Conservation (phyloP, 2,329 filamentous ascomycete genomes). For the Diplodia corticola region DNA sequence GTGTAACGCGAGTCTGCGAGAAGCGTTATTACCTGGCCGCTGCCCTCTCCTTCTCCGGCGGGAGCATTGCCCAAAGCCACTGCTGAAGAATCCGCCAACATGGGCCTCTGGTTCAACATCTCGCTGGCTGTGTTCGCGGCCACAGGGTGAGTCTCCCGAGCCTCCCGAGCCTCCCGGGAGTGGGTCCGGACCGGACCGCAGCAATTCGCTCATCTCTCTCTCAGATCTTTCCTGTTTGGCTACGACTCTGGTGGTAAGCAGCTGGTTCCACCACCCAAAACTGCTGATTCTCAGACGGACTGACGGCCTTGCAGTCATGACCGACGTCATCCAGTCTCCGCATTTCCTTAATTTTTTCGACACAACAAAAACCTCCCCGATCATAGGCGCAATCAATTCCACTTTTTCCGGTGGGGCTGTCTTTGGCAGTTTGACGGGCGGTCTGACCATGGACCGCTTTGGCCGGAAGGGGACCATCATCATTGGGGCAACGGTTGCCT, state of each 20-base stretch:
- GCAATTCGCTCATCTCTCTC: slow-evolving; percentile 4
- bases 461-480: slow-evolving; percentile 62
- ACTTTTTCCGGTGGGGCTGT: slow-evolving; percentile 62
- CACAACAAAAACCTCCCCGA: slow-evolving; percentile 50
- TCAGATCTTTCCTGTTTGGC: slow-evolving; percentile 45
- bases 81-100: slow-evolving; percentile 26
- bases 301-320: slow-evolving; percentile 34
- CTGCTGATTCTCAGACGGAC: slow-evolving; percentile 27
- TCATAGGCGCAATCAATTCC: slow-evolving; percentile 64
- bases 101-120: slow-evolving; percentile 48
- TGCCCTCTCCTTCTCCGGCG: background rate
- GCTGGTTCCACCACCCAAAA: background rate
- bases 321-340: slow-evolving; percentile 56
- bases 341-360: slow-evolving; percentile 61
- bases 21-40: slow-evolving; percentile 3
- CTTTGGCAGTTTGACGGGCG: slow-evolving; percentile 54
- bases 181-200: background rate
- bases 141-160: slow-evolving; percentile 34
- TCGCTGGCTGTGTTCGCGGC: slow-evolving; percentile 46
- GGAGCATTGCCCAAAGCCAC: background rate
- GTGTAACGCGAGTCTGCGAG: background rate
- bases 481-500: slow-evolving; percentile 59
- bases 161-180: background rate
- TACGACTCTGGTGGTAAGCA: slow-evolving; percentile 34
- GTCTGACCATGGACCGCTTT: slow-evolving; percentile 61